Evolutionary conservation across 2,329 filamentous ascomycete genomes (phyloP), one percentile per base, ranked within the genome.

Genomic region (Chrysosporium queenslandicum): DNA sequence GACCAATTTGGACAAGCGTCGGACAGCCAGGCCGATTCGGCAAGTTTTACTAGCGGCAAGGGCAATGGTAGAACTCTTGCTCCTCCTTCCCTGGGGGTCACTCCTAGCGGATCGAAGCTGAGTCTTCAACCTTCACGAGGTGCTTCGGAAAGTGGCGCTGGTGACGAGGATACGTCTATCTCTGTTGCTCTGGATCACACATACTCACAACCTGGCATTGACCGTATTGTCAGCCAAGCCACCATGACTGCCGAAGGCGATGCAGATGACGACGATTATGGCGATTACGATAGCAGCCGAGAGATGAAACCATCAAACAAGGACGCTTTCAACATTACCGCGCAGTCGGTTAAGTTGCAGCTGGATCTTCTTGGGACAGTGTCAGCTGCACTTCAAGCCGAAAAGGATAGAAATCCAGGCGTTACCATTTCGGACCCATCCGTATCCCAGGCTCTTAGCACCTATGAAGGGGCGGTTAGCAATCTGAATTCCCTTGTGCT

Each of bases 281-380:
- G 81, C 40, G 88, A 94, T 60, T 87, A 87, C 57, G 84, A 80
- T 32, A 94, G 88, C 61, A 85, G 84, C 50, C 83, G 80, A 53
- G 87, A 94, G 57, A 73, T 82, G 30, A 81, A 80, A 7, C 65
- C 74, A 29, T 79, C 84, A 1, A 90, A 81, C 63, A 94, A 94
- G 64, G 92, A 98, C 66, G 90, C 92, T 1, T 90, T 97, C 69
- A 91, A 91, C 66, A 97, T 98, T 63, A 96, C 91, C 2, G 92
- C 92, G 0, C 91, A 97, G 66, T 97, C 92, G 12, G 89, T 89
- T 9, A 91, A 86, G 65, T 71, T 97, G 29, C 92, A 98, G 67
- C 79, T 98, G 4, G 91, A 97, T 63, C 85, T 95, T 39, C 80
- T 98, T 59, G 82, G 85, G 5, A 84, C 87, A 60, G 88, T 98